Base-by-base conservation (phyloP, 495 filamentous ascomycete genomes). In the Parachaetomium inaequale region DNA sequence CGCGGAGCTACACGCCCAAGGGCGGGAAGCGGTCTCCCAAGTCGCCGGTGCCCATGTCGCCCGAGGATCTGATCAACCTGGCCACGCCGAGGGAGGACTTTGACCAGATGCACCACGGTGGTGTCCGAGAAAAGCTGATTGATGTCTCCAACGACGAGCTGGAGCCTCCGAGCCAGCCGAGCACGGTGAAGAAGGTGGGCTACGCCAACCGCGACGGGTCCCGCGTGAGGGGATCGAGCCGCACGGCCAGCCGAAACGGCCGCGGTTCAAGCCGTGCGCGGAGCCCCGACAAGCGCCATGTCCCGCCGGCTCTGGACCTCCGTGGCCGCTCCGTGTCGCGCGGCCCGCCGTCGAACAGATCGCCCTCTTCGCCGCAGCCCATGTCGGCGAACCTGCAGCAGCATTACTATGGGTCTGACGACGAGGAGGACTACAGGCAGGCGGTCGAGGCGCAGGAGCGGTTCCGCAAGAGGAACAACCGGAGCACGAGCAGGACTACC, bases 41-140 rank as follows among this genome's bases (percentile, higher is more conserved):
- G 46, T 96, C 92, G 11, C 92, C 92, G 0, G 84, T 95, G 14
- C 90, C 91, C 19, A 96, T 96, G 92, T 93, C 91, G 1, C 90
- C 91, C 0, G 90, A 96, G 65, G 90, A 94, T 61, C 66, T 89
- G 65, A 83, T 85, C 66, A 83, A 79, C 64, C 78, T 84, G 38
- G 78, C 82, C 53, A 81, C 74, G 0, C 78, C 76, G 1, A 78
- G 69, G 32, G 63, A 75, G 17, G 53, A 66, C 47, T 25, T 58
- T 5, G 63, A 68, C 19, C 55, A 62, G 32, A 3, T 34, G 19
- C 50, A 55, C 17, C 36, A 65, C 34, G 7, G 23, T 14, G 60
- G 60, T 4, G 51, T 34, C 19, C 56, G 46, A 10, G 59, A 36
- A 6, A 59, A 34, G 59, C 50, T 72, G 12, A 62, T 71, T 21